Conservation (phyloP, 176 grass and related monocot genomes). For the Phyllostachys edulis region DNA sequence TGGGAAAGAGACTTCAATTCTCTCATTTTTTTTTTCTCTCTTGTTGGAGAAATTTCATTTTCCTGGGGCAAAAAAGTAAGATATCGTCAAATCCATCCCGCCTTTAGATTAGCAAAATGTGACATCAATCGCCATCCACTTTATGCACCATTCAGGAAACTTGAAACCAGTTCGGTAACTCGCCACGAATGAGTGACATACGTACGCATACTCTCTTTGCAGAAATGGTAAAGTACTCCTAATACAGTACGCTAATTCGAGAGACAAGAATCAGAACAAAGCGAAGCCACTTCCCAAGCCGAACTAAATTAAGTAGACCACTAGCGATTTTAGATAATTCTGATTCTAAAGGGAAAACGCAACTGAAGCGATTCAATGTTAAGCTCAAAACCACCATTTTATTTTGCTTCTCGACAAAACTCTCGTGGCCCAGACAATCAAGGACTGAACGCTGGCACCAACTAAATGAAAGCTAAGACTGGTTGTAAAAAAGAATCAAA, state of each 20-base stretch:
- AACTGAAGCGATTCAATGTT: not conserved
- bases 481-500: not conserved
- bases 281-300: not conserved
- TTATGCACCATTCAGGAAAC: constrained; percentile 15
- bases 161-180: constrained; percentile 3
- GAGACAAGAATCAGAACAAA: constrained; percentile 5
- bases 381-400: not conserved
- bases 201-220: not conserved
- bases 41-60: constrained; percentile 26
- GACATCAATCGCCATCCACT: constrained; percentile 40
- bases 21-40: not conserved
- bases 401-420: not conserved
- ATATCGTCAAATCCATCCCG: constrained; percentile 6
- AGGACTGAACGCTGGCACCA: not conserved
- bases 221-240: not conserved
- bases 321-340: not conserved
- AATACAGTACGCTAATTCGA: not conserved
- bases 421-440: not conserved
- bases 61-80: constrained; percentile 14
- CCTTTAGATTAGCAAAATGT: not conserved
- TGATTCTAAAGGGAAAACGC: not conserved
- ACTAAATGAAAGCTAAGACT: not conserved
- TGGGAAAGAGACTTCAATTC: not conserved
- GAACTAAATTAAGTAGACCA: not conserved
- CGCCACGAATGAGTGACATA: not conserved